A percentile compares a stretch with the other conserved stretches of the same genome.
Evolutionary conservation across 495 filamentous ascomycete genomes (phyloP).

Genomic region (Neurospora sp.): DNA sequence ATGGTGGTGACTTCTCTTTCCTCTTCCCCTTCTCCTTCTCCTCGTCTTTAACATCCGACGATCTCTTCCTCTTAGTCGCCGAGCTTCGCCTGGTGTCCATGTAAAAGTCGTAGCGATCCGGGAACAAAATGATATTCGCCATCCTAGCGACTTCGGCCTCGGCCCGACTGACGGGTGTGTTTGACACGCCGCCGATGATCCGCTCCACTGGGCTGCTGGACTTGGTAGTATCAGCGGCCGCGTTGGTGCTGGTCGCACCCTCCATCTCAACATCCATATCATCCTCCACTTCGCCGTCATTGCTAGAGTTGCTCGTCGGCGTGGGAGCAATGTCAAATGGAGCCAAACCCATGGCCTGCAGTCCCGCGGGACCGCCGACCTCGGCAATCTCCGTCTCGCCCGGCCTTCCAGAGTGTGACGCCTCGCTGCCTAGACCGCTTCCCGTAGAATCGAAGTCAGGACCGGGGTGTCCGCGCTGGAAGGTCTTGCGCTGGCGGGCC

Average conservation of each 20-base stretch:
- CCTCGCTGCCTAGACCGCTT: conserved; percentile 35
- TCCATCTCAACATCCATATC: conserved; percentile 16
- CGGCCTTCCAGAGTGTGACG: conserved; percentile 30
- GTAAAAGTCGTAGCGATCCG: conserved; percentile 40
- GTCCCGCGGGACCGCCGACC: conserved; percentile 32
- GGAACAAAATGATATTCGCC: conserved; percentile 41
- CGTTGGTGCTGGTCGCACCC: neutral
- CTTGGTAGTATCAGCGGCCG: no score
- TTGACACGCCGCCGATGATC: neutral
- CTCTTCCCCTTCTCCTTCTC: conserved; percentile 2
- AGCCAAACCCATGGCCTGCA: conserved; percentile 39
- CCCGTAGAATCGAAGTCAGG: conserved; percentile 59
- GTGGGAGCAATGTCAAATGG: conserved; percentile 31
- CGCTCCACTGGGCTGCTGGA: neutral
- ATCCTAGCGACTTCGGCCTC: conserved; percentile 38
- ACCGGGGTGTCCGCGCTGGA: conserved; percentile 50
- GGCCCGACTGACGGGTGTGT: conserved; percentile 20
- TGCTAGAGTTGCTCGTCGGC: conserved; percentile 8
- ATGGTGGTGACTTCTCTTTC: neutral
- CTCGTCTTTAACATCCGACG: neutral
- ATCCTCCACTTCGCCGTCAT: neutral
- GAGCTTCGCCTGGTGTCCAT: conserved; percentile 23
- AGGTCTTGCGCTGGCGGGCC: conserved; percentile 63
- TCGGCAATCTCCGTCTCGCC: conserved; percentile 37
- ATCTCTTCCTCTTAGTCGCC: conserved; percentile 12